A percentile compares a stretch with the other conserved stretches of the same genome.
Conservation (phyloP, 768 basidiomycete genomes). For the Tulasnella sp. region DNA sequence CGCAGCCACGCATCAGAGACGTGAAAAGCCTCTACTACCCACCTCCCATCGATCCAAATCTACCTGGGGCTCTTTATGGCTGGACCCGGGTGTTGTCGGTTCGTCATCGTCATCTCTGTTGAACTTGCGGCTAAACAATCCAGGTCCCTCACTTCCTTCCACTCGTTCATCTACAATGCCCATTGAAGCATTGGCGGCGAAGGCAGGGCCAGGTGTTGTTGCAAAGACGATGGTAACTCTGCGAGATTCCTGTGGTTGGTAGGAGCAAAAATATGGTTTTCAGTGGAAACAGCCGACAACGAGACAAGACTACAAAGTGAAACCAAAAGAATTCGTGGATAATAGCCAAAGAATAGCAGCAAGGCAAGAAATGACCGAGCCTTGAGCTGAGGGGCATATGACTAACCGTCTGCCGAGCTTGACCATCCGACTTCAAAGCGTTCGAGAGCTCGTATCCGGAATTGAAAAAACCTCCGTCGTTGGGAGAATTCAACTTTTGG, state of each 20-base stretch:
- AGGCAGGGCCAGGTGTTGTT: background rate
- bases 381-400: background rate
- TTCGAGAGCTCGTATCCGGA: background rate
- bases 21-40: background rate
- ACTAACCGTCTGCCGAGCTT: background rate
- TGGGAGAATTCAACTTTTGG: background rate
- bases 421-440: background rate
- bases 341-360: too few species aligned
- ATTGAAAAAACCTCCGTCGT: background rate
- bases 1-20: too few species aligned
- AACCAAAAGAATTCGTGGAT: too few species aligned
- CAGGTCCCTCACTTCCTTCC: background rate
- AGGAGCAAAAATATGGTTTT: background rate
- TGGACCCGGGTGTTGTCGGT: background rate
- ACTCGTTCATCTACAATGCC: background rate
- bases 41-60: conserved; percentile 12
- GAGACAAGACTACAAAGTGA: too few species aligned
- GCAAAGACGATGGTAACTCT: background rate
- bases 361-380: too few species aligned
- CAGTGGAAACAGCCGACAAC: background rate
- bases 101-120: background rate
- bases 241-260: background rate
- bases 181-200: background rate
- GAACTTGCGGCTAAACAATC: background rate
- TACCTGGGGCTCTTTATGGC: background rate